A percentile compares a stretch with the other conserved stretches of the same genome.
phyloP scores from a whole-genome alignment of 495 filamentous ascomycete genomes.

The Annulohypoxylon maeteangense region DNA sequence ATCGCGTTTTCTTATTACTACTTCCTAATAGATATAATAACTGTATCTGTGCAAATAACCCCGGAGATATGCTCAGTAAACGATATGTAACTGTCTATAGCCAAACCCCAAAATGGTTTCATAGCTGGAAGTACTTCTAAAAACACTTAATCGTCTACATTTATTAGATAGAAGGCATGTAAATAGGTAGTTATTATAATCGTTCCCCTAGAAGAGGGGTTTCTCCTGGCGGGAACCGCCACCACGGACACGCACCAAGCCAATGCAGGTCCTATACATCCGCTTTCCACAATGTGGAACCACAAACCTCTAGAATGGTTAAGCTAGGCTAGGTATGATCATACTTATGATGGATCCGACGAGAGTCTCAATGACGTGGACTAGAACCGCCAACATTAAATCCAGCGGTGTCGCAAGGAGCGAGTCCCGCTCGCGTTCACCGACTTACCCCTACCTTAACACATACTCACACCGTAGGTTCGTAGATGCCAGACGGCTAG shows the following conservation, averaged over 20 bases:
- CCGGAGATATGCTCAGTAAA: too few species aligned
- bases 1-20: too few species aligned
- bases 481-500: slow-evolving; percentile 8
- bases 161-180: neutral
- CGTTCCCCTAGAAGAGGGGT: too few species aligned
- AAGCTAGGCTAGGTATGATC: slow-evolving; percentile 68
- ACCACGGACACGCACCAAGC: slow-evolving; percentile 60
- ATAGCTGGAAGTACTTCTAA: neutral
- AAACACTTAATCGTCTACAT: neutral
- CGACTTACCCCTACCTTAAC: neutral
- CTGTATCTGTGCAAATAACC: too few species aligned
- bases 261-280: slow-evolving; percentile 72
- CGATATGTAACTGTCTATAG: too few species aligned
- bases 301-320: slow-evolving; percentile 67
- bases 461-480: neutral
- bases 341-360: slow-evolving; percentile 76
- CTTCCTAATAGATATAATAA: too few species aligned
- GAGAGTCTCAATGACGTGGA: slow-evolving; percentile 69
- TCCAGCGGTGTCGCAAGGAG: slow-evolving; percentile 40
- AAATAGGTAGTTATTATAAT: too few species aligned
- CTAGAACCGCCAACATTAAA: slow-evolving; percentile 65
- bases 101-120: neutral
- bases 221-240: slow-evolving; percentile 23
- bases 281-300: slow-evolving; percentile 72
- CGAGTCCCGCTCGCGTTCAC: slow-evolving; percentile 2